phyloP scores from a whole-genome alignment of 805 yeast genomes.

The Trichomonascus vanleenenianus region DNA sequence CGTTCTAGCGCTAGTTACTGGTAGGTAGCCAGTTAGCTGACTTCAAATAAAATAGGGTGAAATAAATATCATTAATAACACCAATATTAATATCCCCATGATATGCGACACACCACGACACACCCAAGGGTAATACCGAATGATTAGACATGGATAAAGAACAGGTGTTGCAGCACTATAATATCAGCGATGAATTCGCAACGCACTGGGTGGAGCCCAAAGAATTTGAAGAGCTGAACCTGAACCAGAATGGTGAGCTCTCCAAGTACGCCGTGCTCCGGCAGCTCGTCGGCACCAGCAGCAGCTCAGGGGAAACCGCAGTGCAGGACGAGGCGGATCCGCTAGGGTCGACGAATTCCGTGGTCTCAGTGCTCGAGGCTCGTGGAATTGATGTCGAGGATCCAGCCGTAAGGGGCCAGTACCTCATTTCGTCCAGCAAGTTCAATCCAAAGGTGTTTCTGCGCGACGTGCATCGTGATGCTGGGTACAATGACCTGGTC shows the following conservation, averaged over 20 bases:
- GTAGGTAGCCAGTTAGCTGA: too few relatives aligned
- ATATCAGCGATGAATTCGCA: slow-evolving; percentile 16
- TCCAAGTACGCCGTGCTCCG: slow-evolving; percentile 18
- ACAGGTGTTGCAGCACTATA: slow-evolving; percentile 15
- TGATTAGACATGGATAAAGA: slow-evolving; percentile 6
- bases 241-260: slow-evolving; percentile 5
- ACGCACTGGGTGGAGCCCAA: slow-evolving; percentile 16
- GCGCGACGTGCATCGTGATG: slow-evolving; percentile 47
- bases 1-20: too few relatives aligned
- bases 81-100: too few relatives aligned
- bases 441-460: slow-evolving; percentile 53
- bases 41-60: too few relatives aligned
- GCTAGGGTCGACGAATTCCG: slow-evolving; percentile 42
- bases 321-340: slow-evolving; percentile 43
- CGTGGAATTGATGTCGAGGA: slow-evolving; percentile 34
- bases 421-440: slow-evolving; percentile 47
- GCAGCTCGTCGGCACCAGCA: slow-evolving; percentile 7
- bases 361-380: slow-evolving; percentile 36
- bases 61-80: too few relatives aligned
- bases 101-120: too few relatives aligned
- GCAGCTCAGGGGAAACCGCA: neutral
- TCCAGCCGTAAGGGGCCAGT: slow-evolving; percentile 33
- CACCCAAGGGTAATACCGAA: too few relatives aligned
- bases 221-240: slow-evolving; percentile 1
- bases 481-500: slow-evolving; percentile 43